phyloP scores from a whole-genome alignment of 495 filamentous ascomycete species.

The Thermochaetoides thermophila region DNA sequence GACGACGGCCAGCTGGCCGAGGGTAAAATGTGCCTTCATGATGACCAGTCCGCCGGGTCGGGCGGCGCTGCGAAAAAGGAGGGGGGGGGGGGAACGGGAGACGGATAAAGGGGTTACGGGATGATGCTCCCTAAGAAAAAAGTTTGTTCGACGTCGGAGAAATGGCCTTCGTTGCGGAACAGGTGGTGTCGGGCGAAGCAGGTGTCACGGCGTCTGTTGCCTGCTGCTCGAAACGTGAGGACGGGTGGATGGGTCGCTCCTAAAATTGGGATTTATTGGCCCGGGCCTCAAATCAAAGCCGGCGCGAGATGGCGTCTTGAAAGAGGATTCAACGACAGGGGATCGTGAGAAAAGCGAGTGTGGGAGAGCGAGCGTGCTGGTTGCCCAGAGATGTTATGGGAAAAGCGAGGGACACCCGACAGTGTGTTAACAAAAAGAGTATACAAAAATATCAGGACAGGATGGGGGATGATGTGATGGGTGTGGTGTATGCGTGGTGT shows the following conservation, averaged over 20 bases:
- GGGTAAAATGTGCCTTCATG: slow-evolving; percentile 16
- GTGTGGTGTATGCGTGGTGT: too few relatives aligned
- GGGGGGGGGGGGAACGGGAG: too few relatives aligned
- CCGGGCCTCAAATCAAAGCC: slow-evolving; percentile 12
- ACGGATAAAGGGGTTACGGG: too few relatives aligned
- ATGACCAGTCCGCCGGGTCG: too few relatives aligned
- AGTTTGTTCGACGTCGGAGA: slow-evolving; percentile 14
- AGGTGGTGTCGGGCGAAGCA: slow-evolving; percentile 3
- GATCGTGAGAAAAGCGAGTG: slow-evolving; percentile 1
- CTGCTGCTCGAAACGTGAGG: slow-evolving; percentile 13
- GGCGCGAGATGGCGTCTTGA: slow-evolving; percentile 7
- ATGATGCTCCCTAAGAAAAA: too few relatives aligned
- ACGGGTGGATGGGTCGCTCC: too few relatives aligned
- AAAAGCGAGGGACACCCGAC: too few relatives aligned
- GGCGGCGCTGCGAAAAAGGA: too few relatives aligned
- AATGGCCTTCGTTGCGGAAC: slow-evolving; percentile 8
- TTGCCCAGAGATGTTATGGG: not conserved
- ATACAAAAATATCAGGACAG: not conserved
- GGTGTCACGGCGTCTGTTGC: slow-evolving; percentile 13
- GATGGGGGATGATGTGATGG: too few relatives aligned
- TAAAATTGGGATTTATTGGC: too few relatives aligned
- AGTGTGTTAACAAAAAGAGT: too few relatives aligned
- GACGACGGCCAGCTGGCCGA: slow-evolving; percentile 19
- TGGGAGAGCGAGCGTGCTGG: not conserved
- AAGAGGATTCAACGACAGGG: slow-evolving; percentile 4